Evolutionary conservation across 1,139 yeast species (phyloP), one percentile per base, ranked within the genome.

Genomic region (Diutina neorugosa): DNA sequence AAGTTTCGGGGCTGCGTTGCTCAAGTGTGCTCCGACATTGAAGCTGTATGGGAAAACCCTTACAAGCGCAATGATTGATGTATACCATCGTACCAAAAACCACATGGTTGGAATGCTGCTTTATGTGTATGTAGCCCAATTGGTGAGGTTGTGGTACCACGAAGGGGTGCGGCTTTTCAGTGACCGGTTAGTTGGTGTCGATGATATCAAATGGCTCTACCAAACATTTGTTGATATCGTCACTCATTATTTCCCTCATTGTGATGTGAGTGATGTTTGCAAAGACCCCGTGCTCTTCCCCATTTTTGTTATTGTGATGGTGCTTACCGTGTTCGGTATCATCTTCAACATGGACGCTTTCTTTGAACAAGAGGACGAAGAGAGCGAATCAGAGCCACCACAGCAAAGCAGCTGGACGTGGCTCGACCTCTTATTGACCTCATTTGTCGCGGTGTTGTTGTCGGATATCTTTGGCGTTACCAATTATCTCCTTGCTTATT

Each of bases 161-260:
- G 97, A 90, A 64, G 95, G 85, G 0, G 66, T 85, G 54, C 67
- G 97, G 43, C 68, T 91, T 19, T 91, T 90, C 62, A 77, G 80
- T 53, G 97, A 91, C 64, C 72, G 95, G 53, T 67, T 90, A 19
- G 81, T 80, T 0, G 65, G 65, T 0, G 67, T 63, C 0, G 65
- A 65, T 1, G 91, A 85, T 48, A 73, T 74, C 55, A 53, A 56
- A 0, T 79, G 84, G 84, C 80, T 88, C 0, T 69, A 69, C 53
- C 59, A 68, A 0, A 60, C 78, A 44, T 70, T 88, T 14, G 55
- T 59, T 7, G 59, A 65, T 0, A 68, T 71, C 3, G 75, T 81
- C 0, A 52, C 56, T 0, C 59, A 61, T 1, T 61, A 63, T 52
- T 86, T 88, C 62, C 81, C 83, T 0, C 72, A 76, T 52, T 62